A percentile compares a stretch with the other conserved stretches of the same genome.
phyloP scores from a whole-genome alignment of 306 rosid genomes.

The Cyamopsis tetragonoloba region DNA sequence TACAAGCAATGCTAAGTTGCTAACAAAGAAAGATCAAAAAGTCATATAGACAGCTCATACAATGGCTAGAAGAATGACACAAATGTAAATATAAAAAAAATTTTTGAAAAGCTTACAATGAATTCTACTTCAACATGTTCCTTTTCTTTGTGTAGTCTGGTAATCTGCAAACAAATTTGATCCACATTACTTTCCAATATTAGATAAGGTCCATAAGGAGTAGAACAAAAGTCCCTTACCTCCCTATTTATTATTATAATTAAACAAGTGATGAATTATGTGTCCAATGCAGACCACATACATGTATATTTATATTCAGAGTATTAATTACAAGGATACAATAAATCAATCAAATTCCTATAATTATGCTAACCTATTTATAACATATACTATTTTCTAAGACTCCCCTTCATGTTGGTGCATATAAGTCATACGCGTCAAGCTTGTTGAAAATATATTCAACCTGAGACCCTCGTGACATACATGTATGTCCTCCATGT shows the following conservation, averaged over 20 bases:
- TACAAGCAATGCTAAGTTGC: neutral
- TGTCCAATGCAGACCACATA: too few species aligned
- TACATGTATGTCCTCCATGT: neutral
- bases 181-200: neutral
- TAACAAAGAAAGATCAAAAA: slow-evolving; percentile 1
- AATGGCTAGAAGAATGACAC: slow-evolving; percentile 1
- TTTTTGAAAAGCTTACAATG: slow-evolving; percentile 57
- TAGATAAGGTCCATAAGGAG: neutral
- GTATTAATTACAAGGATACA: too few species aligned
- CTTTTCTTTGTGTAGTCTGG: slow-evolving; percentile 71
- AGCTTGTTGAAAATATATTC: too few species aligned
- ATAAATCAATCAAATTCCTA: too few species aligned
- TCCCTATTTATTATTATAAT: neutral
- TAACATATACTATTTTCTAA: too few species aligned
- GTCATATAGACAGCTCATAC: slow-evolving; percentile 4
- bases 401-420: too few species aligned
- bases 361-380: too few species aligned
- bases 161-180: slow-evolving; percentile 48
- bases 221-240: neutral
- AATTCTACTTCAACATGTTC: slow-evolving; percentile 98
- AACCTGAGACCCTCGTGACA: too few species aligned
- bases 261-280: too few species aligned
- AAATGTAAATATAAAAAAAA: slow-evolving; percentile 12
- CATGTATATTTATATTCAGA: too few species aligned
- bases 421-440: too few species aligned